Base-by-base conservation (phyloP, 768 basidiomycete species). In the Aureoboletus auriporus region DNA sequence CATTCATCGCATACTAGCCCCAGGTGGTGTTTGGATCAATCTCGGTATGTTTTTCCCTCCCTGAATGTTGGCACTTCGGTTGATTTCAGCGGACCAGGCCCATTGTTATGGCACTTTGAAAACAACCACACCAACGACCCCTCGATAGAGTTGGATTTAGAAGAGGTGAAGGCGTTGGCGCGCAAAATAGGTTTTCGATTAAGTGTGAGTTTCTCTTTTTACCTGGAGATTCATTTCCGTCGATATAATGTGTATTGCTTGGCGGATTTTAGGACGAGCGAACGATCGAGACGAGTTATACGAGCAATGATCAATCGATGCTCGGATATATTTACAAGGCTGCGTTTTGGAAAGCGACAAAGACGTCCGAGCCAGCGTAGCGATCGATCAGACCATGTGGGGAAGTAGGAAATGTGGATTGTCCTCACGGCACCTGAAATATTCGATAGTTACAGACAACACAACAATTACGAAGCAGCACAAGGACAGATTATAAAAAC, bases 81-180 rank as follows among this genome's bases (percentile, higher is more conserved):
- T 33, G 20, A 23, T 33, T 13, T 33, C 31, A 14, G 14, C 12
- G 33, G 10, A 33, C 44, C 38, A 86, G 93, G 94, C 3, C 95
- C 95, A 0, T 70, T 95, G 1, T 69, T 97, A n/a, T 98, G 95
- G 94, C 95, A 98, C 64, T 97, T 84, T 67, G 94, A 97, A 61
- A 94, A 95, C 67, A 93, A 90, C 61, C 75, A 65, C 46, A 80
- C 82, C 36, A 81, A 83, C 53, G 91, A 95, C 54, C 76, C 82
- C 0, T 92, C 89, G 1, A 76, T 98, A 31, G 94, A 97, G 67
- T 75, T 97, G 14, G 86, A 84, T 58, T 69, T 97, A n/a, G 88
- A 90, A 50, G 93, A 97, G 61, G 77, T 96, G 33, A 95, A 93
- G 62, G 66, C 67, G 0, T 75, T 97, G 6, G 85, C 82, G 2